Evolutionary conservation across 78 protist genomes (phyloP).

Genomic region (Dictyostelium firmibasis): DNA sequence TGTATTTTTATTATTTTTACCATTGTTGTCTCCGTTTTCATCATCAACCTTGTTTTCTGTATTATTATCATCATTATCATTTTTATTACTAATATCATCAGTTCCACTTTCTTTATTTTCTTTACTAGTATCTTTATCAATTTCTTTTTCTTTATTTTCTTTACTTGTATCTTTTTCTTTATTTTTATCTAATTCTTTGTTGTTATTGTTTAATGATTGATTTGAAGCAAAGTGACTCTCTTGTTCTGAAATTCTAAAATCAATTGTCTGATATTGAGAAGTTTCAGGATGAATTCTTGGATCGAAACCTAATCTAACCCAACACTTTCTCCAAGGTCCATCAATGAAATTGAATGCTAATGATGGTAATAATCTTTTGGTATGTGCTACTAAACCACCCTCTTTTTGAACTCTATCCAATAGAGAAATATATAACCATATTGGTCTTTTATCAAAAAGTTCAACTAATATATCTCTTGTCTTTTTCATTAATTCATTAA

Average conservation of each 20-base stretch:
- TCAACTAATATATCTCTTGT: not conserved
- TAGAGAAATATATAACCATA: not conserved
- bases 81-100: not conserved
- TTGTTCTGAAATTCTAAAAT: slow-evolving; percentile 11
- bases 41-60: not conserved
- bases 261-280: not conserved
- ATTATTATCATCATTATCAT: not conserved
- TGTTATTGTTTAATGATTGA: not conserved
- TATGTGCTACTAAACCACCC: not conserved
- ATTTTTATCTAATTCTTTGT: not conserved
- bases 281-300: slow-evolving; percentile 26
- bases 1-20: not conserved
- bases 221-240: not conserved
- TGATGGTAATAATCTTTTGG: not conserved
- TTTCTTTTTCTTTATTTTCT: not conserved
- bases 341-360: slow-evolving; percentile 7
- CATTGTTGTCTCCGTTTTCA: not conserved
- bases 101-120: not conserved
- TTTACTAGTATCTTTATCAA: not conserved
- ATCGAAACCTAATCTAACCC: slow-evolving; percentile 29
- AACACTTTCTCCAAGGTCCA: slow-evolving; percentile 63
- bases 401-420: slow-evolving; percentile 8
- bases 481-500: not conserved
- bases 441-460: slow-evolving; percentile 38
- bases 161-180: not conserved